Evolutionary conservation across 2,329 filamentous ascomycete species (phyloP), one percentile per base, ranked within the genome.

Genomic region (Claviceps africana): DNA sequence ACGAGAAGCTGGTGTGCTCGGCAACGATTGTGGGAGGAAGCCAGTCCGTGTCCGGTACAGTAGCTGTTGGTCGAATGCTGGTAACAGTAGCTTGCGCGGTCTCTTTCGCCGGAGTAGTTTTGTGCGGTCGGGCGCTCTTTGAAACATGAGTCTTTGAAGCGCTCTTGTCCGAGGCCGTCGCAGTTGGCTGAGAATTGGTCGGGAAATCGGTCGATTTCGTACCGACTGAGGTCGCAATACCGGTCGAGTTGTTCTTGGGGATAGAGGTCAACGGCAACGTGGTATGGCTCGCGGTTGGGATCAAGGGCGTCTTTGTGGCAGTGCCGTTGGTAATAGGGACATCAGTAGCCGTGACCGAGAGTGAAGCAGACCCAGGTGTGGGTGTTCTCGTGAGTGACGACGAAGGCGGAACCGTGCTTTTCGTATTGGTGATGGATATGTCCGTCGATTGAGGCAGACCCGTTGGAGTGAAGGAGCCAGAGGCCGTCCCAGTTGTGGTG

Each of bases 21-120:
- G 79, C 72, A 15, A 83, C 68, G 49, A 86, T 80, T 21, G 79
- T 82, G 0, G 80, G 77, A 0, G 81, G 79, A 25, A 85, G 65
- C 69, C 73, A 76, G 44, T 70, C 64, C 0, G 72, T 67, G 52
- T 70, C 66, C 1, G 67, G 68, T 51, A 73, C 67, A 2, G 73
- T 72, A 48, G 68, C 70, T 28, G 69, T 72, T 8, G 69, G 62
- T 31, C 66, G 59, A 56, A 73, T 63, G 60, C 67, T 73, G 3
- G 72, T 75, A 30, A 68, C 56, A 19, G 58, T 59, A 28, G 49
- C 13, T 28, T 58, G 21, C 13, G 19, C 56, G 19, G 33, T n/a
- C 10, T 31, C 47, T 4, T 56, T 54, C 2, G 54, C 53, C 17
- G 50, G 11, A 9, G 40, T 54, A 39, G 56, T 54, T 13, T 21